phyloP scores from a whole-genome alignment of 805 yeast species.

The Wickerhamiella cacticola region DNA sequence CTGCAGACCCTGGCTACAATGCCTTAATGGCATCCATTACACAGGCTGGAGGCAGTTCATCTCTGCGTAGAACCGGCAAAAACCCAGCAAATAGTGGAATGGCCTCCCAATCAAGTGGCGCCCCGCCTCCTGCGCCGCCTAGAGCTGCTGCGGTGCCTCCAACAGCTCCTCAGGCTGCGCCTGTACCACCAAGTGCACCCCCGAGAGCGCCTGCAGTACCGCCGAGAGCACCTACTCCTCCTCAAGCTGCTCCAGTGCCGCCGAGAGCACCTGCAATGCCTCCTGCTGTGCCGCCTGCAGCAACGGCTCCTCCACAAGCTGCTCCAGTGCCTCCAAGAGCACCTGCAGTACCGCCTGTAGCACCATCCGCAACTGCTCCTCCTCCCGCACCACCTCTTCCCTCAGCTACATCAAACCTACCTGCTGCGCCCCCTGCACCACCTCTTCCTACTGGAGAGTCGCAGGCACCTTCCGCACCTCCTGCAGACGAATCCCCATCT shows the following conservation, averaged over 20 bases:
- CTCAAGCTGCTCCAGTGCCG: not conserved
- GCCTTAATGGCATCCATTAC: conserved; percentile 71
- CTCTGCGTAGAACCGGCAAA: conserved; percentile 1
- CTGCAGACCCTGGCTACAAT: conserved; percentile 23
- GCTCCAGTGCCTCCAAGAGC: conserved; percentile 13
- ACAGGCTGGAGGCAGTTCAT: conserved; percentile 25
- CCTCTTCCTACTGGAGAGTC: conserved; percentile 18
- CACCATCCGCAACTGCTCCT: conserved; percentile 19
- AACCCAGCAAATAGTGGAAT: conserved; percentile 8
- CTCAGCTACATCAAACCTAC: conserved; percentile 21
- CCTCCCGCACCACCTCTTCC: conserved; percentile 23
- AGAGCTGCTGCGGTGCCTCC: not conserved
- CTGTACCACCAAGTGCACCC: not conserved
- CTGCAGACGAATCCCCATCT: conserved; percentile 12
- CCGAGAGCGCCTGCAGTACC: conserved; percentile 6
- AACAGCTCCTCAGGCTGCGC: not conserved
- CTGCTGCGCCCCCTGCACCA: conserved; percentile 27
- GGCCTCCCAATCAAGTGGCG: not conserved
- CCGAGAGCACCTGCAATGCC: conserved; percentile 5
- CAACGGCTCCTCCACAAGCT: not conserved
- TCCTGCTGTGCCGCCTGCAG: not conserved
- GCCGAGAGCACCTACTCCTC: not conserved
- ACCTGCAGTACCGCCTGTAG: conserved; percentile 13
- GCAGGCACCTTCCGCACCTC: conserved; percentile 18
- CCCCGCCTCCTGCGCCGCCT: not conserved